Conservation (phyloP, 768 basidiomycete genomes). For the Hericium coralloides region DNA sequence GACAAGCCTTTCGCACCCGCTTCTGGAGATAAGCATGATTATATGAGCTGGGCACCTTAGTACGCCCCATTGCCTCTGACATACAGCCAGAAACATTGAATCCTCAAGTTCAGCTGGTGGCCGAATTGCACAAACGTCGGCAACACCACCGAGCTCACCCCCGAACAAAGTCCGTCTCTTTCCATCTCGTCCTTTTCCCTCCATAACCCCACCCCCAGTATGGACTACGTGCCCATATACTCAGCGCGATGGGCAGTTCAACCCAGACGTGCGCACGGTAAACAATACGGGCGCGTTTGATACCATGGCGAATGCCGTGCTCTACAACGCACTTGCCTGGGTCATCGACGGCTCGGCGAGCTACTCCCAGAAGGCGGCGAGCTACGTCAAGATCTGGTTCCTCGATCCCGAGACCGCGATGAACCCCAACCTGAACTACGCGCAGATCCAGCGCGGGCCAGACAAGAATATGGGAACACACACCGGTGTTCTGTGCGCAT, state of each 20-base stretch:
- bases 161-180: slow-evolving; percentile 16
- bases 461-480: not conserved
- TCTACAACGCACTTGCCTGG: slow-evolving; percentile 26
- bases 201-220: slow-evolving; percentile 3
- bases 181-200: not conserved
- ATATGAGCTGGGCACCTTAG: slow-evolving; percentile 13
- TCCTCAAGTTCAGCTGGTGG: slow-evolving; percentile 13
- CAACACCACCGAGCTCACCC: slow-evolving; percentile 22
- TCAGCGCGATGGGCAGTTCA: slow-evolving; percentile 23
- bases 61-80: not conserved
- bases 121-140: slow-evolving; percentile 21
- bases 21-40: slow-evolving; percentile 9
- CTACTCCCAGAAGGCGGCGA: slow-evolving; percentile 18
- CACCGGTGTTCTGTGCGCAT: slow-evolving; percentile 8
- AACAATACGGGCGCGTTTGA: slow-evolving; percentile 21
- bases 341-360: slow-evolving; percentile 17
- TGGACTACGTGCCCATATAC: slow-evolving; percentile 22
- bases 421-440: slow-evolving; percentile 21
- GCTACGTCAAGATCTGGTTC: slow-evolving; percentile 25
- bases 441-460: slow-evolving; percentile 13
- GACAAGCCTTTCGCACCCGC: slow-evolving; percentile 4
- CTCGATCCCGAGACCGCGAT: slow-evolving; percentile 21
- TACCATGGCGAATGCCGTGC: slow-evolving; percentile 21
- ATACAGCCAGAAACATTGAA: not conserved
- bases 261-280: slow-evolving; percentile 22